These are phyloP conservation scores for Haplographium delicatum DNA, from an alignment of 495 filamentous ascomycete species.

Conservation along the genomic window DNA sequence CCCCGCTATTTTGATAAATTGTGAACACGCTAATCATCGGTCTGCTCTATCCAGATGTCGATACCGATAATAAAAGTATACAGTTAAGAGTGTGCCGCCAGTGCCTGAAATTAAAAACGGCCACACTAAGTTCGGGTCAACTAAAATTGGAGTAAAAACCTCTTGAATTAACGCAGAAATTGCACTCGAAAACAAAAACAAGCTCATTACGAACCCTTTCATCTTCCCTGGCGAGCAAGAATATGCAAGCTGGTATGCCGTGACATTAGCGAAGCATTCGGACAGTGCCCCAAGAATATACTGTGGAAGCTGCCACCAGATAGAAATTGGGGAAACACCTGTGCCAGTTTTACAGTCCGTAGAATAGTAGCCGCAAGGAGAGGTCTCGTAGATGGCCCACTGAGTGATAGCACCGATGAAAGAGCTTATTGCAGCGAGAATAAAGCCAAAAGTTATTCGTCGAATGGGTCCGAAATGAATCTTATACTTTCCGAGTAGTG, in stretches of 20 bases:
- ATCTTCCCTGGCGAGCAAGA: slow-evolving; percentile 62
- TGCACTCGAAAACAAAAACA: slow-evolving; percentile 53
- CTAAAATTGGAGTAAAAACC: slow-evolving; percentile 48
- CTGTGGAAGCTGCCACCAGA: slow-evolving; percentile 38
- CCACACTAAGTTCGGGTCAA: slow-evolving; percentile 55
- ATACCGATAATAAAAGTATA: slow-evolving; percentile 45
- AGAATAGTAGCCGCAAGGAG: slow-evolving; percentile 41
- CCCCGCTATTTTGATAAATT: too few relatives aligned
- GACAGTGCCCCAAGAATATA: slow-evolving; percentile 50
- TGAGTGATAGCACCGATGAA: slow-evolving; percentile 61
- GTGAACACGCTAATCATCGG: too few relatives aligned
- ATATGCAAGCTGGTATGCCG: slow-evolving; percentile 66
- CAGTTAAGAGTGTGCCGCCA: slow-evolving; percentile 33
- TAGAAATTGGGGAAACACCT: slow-evolving; percentile 30
- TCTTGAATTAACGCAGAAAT: slow-evolving; percentile 53
- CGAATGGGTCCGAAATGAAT: slow-evolving; percentile 69
- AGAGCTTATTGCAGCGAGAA: slow-evolving; percentile 55
- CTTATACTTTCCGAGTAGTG: slow-evolving; percentile 52
- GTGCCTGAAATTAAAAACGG: slow-evolving; percentile 46
- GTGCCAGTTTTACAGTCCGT: slow-evolving; percentile 40
- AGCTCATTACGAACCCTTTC: slow-evolving; percentile 56
- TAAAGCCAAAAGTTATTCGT: slow-evolving; percentile 67
- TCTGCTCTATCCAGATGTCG: slow-evolving; percentile 38
- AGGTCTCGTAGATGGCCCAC: slow-evolving; percentile 61
- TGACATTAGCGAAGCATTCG: slow-evolving; percentile 66